Conservation (phyloP, 1,284 basidiomycete genomes). For the Veloboletus limbatus region DNA sequence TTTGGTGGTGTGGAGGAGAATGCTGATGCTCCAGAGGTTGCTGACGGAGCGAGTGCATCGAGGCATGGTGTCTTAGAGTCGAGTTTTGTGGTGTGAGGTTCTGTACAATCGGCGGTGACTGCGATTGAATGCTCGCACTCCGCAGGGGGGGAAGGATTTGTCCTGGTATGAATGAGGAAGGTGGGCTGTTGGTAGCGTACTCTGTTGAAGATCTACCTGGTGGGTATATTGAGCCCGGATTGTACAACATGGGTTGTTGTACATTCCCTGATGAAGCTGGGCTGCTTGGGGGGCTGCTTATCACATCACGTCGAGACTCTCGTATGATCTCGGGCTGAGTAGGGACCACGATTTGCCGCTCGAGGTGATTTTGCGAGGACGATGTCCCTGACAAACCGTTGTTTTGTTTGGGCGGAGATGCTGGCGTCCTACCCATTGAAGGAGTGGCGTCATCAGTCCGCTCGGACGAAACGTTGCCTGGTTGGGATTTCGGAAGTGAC, state of each 20-base stretch:
- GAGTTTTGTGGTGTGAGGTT: conserved; percentile 7
- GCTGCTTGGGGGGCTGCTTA: conserved; percentile 3
- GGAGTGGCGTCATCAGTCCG: background rate
- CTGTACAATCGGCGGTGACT: conserved; percentile 19
- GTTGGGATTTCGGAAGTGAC: conserved; percentile 3
- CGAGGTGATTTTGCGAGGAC: conserved; percentile 4
- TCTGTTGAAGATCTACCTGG: conserved; percentile 22
- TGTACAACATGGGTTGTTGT: conserved; percentile 21
- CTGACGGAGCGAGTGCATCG: conserved; percentile 29
- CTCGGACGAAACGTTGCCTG: conserved; percentile 1
- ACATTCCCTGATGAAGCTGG: conserved; percentile 27
- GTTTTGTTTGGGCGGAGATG: conserved; percentile 6
- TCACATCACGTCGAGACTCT: conserved; percentile 5
- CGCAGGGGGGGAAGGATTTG: conserved; percentile 42
- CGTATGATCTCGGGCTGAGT: conserved; percentile 7
- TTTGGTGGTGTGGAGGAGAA: conserved; percentile 12
- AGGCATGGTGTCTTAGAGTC: conserved; percentile 23
- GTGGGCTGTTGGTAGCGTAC: conserved; percentile 14
- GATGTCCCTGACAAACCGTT: conserved; percentile 2
- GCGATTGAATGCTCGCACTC: conserved; percentile 39
- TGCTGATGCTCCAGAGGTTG: conserved; percentile 31
- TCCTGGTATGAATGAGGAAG: conserved; percentile 37
- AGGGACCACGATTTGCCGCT: conserved; percentile 5
- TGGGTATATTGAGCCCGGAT: conserved; percentile 13
- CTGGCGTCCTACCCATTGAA: background rate